Evolutionary conservation across 139 green algal species (phyloP), one percentile per base, ranked within the genome.

Genomic region (Pedinophyceae sp.): DNA sequence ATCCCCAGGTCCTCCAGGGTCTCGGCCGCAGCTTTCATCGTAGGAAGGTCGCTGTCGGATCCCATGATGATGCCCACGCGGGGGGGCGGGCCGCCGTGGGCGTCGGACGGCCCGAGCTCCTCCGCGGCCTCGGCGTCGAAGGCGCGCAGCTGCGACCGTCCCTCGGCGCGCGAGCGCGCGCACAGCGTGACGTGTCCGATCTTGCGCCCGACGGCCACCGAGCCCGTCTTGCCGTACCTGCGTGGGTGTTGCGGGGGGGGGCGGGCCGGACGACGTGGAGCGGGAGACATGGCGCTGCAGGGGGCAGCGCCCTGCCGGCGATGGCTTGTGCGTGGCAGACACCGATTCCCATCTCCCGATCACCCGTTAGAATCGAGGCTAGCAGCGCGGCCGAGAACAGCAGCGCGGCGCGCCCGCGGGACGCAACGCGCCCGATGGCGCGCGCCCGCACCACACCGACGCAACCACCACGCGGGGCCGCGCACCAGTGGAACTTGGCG

Each of bases 51-150:
- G 0, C 71, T 88, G 70, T 97, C 88, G 16, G 70, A 87, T n/a
- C 91, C 91, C 91, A 98, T 98, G 68, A 98, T 94, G 70, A 97
- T 92, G 48, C 80, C 83, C n/a, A 97, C 89, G 52, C 65, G 57
- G 2, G 67, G 38, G 1, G 43, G 48, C 22, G 56, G 52, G 4
- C 29, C 55, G 2, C 29, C 64, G 27, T 4, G 53, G 57, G 50
- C 43, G 24, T 53, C 34, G 4, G 50, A 30, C 6, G 29, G 18
- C 2, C 41, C 15, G n/a, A 27, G 70, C 2, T 58, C 41, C 2
- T 50, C 72, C 17, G 64, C 57, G 1, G 63, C 77, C 23, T 47
- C 27, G 2, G 67, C 15, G 68, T 86, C 78, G n/a, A 94, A 57
- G 3, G 20, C 24, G 0, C 55, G 57, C 48, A 95, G 71, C 30